Base-by-base conservation (phyloP, 306 rosid species). In the Corylus avellana region DNA sequence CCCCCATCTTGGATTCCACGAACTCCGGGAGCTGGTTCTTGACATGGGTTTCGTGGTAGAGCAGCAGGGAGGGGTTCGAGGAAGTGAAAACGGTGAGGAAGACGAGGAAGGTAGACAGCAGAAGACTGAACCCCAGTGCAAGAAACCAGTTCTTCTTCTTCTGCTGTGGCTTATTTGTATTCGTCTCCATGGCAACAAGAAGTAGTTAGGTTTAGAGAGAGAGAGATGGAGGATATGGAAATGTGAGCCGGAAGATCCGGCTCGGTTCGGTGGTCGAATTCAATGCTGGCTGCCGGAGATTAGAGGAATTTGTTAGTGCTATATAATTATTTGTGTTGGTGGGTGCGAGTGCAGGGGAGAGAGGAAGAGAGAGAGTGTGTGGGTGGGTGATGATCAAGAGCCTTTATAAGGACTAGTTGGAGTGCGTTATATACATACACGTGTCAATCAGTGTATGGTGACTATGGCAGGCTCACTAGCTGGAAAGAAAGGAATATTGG, bases 71-170 rank as follows among this genome's bases (percentile, higher is more conserved):
- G 17, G 80, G 74, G 10, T 72, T 70, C 66, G 88, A 80, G 2
- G 90, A 86, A 49, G 72, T 37, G 68, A 70, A 80, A 47, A 88
- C 72, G 9, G 87, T 58, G 70, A 86, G 37, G 29, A 79, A 80
- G 1, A 89, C 59, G 4, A 88, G 82, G 42, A 89, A 14, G 20
- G 87, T 72, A 5, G 90, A 80, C 3, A 89, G 25, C 2, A 84
- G 46, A 3, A 89, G 76, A 14, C 86, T 82, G 32, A 89, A 76
- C 17, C 73, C 81, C 37, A 86, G 49, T 3, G 88, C 85, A 12
- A 86, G 80, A 81, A 84, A 84, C 90, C 92, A 89, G 50, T 86
- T 89, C 77, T 66, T 86, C 83, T 78, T 86, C 84, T 84, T 86
- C 66, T 67, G 89, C 64, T 72, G 89, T 8, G 82, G 70, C 86